Evolutionary conservation across 176 grass and related monocot genomes (phyloP).

Genomic region (Chrysopogon serrulatus): DNA sequence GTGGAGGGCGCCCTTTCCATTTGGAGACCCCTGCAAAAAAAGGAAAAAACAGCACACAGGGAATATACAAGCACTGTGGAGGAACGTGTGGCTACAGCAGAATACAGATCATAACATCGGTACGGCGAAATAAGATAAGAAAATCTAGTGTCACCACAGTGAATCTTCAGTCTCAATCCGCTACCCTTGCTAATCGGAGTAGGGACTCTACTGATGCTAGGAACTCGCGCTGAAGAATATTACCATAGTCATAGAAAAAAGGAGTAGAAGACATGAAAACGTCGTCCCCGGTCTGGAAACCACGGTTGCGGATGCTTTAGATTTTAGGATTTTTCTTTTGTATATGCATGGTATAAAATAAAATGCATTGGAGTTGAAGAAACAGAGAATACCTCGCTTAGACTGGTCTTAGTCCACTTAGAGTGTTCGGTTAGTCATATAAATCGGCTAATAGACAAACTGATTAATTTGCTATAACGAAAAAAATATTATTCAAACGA

Average conservation of each 20-base stretch:
- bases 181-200: neutral
- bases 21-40: neutral
- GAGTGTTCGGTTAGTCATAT: too few species aligned
- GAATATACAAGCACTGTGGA: neutral
- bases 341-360: too few species aligned
- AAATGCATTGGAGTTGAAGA: too few species aligned
- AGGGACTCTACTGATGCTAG: neutral
- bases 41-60: neutral
- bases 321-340: too few species aligned
- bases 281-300: too few species aligned
- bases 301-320: too few species aligned
- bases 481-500: too few species aligned
- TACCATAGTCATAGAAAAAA: neutral
- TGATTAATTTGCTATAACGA: too few species aligned
- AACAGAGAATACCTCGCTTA: neutral
- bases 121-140: neutral
- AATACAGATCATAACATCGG: neutral
- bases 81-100: constrained; percentile 11
- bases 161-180: neutral
- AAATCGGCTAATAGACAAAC: too few species aligned
- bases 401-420: neutral
- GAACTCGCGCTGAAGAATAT: neutral
- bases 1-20: neutral
- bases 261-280: too few species aligned
- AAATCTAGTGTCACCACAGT: neutral